Conservation (phyloP, 495 filamentous ascomycete genomes). For the Aspergillus conjunctus region DNA sequence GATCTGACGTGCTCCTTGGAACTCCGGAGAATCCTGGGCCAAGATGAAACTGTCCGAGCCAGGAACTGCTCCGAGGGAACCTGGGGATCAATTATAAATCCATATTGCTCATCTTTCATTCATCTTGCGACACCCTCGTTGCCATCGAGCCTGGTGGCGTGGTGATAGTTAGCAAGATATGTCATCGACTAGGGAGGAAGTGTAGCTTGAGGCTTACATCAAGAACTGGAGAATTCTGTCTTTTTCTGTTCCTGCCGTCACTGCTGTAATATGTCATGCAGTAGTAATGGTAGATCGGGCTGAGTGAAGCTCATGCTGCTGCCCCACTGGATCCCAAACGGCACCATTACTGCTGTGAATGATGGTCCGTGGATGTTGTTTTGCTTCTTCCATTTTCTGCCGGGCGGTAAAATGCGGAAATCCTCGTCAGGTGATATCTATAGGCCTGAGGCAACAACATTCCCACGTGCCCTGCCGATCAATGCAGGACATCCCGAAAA, state of each 20-base stretch:
- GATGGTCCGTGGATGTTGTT: background rate
- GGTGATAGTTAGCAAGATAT: background rate
- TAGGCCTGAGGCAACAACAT: constrained; percentile 10
- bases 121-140: background rate
- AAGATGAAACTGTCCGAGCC: background rate
- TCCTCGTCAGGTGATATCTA: background rate
- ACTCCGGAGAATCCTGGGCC: constrained; percentile 17
- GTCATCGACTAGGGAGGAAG: background rate
- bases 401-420: constrained; percentile 18
- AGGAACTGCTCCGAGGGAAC: constrained; percentile 3
- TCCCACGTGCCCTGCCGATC: constrained; percentile 24
- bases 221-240: background rate
- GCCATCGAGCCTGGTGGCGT: background rate
- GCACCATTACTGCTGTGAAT: background rate
- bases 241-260: background rate
- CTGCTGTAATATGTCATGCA: constrained; percentile 8
- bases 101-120: background rate
- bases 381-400: constrained; percentile 10
- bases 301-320: background rate
- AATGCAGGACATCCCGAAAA: constrained; percentile 3
- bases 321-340: background rate
- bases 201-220: background rate
- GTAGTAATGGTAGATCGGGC: background rate
- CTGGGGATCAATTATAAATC: constrained; percentile 16
- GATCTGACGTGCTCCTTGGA: constrained; percentile 18